Evolutionary conservation across 768 basidiomycete species (phyloP).

Genomic region (Collybia nuda): DNA sequence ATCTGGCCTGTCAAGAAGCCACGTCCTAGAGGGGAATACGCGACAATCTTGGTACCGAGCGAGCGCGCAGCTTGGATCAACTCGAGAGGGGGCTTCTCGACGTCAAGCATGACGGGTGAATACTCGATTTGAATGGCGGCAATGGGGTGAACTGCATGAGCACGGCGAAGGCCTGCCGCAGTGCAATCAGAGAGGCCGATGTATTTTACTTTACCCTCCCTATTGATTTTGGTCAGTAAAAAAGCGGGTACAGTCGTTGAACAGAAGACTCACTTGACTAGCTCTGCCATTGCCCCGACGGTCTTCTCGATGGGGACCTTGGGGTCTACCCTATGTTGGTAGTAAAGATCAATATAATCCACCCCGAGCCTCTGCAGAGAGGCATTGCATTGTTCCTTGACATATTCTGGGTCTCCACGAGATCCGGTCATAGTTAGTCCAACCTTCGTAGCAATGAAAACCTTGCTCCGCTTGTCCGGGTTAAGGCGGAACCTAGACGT

Average conservation of each 20-base stretch:
- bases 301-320: slow-evolving; percentile 30
- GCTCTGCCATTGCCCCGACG: slow-evolving; percentile 34
- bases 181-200: slow-evolving; percentile 53
- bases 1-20: slow-evolving; percentile 52
- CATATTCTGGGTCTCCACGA: slow-evolving; percentile 36
- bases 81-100: slow-evolving; percentile 32
- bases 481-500: slow-evolving; percentile 25
- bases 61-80: slow-evolving; percentile 41
- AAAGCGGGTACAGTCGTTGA: no score
- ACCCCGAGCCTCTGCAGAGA: slow-evolving; percentile 33
- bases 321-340: slow-evolving; percentile 28
- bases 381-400: slow-evolving; percentile 27
- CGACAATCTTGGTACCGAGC: slow-evolving; percentile 43
- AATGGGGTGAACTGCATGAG: slow-evolving; percentile 45
- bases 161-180: slow-evolving; percentile 44
- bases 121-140: slow-evolving; percentile 44
- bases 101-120: slow-evolving; percentile 40
- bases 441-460: slow-evolving; percentile 59
- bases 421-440: slow-evolving; percentile 25
- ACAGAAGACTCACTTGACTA: slow-evolving; percentile 29
- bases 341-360: slow-evolving; percentile 38
- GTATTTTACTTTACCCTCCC: slow-evolving; percentile 44
- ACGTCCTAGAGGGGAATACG: slow-evolving; percentile 49
- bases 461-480: slow-evolving; percentile 44
- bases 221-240: no score